Conservation (phyloP, 2,329 filamentous ascomycete species). For the Metarhizium album region DNA sequence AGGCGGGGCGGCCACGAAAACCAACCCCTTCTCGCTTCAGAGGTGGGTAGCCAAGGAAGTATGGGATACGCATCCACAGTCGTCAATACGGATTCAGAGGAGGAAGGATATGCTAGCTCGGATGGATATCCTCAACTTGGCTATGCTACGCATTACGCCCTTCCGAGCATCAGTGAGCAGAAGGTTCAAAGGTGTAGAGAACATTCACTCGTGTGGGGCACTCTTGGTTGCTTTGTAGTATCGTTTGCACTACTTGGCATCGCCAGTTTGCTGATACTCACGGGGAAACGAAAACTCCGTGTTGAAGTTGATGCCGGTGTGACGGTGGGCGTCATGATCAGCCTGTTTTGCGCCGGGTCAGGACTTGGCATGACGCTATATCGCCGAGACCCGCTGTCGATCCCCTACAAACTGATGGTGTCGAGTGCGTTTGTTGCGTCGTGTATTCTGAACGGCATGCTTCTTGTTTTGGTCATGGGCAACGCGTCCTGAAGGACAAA, state of each 20-base stretch:
- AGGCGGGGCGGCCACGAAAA: constrained; percentile 13
- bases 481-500: constrained; percentile 22
- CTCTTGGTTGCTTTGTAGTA: constrained; percentile 42
- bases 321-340: constrained; percentile 56
- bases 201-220: constrained; percentile 41
- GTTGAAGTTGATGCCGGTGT: constrained; percentile 67
- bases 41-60: constrained; percentile 3
- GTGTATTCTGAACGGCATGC: constrained; percentile 33
- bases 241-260: constrained; percentile 55
- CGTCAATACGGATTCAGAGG: constrained; percentile 28
- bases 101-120: constrained; percentile 41
- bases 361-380: constrained; percentile 50
- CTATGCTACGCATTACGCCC: constrained; percentile 44
- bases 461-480: constrained; percentile 30
- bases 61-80: constrained; percentile 20
- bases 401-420: constrained; percentile 31
- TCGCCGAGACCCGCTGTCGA: constrained; percentile 32
- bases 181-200: constrained; percentile 40
- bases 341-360: constrained; percentile 51
- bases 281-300: constrained; percentile 55
- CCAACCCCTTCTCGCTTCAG: constrained; percentile 11
- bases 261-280: constrained; percentile 53
- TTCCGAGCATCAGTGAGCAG: constrained; percentile 42
- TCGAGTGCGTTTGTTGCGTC: constrained; percentile 25
- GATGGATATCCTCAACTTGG: constrained; percentile 38